These are phyloP conservation scores for Ceratocystis eucalypticola DNA, from an alignment of 2,329 filamentous ascomycete species.

Conservation along the genomic window DNA sequence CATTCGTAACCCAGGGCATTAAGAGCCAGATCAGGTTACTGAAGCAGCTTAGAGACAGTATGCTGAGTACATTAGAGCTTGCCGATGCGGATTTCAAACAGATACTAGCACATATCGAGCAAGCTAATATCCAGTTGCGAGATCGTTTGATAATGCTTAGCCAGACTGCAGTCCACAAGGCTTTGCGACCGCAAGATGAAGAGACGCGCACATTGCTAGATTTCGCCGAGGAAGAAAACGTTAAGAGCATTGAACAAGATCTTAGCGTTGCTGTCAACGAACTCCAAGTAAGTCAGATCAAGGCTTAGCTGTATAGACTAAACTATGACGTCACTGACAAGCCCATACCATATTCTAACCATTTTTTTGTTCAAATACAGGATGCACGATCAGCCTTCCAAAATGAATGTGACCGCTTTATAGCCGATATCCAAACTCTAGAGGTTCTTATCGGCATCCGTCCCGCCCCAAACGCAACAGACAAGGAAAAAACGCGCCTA, in stretches of 20 bases:
- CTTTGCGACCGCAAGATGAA: conserved; percentile 46
- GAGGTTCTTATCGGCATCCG: conserved; percentile 39
- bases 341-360: background rate
- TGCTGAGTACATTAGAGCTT: conserved; percentile 43
- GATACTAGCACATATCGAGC: conserved; percentile 52
- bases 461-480: conserved; percentile 23
- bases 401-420: conserved; percentile 59
- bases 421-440: conserved; percentile 56
- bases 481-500: conserved; percentile 22
- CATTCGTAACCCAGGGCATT: conserved; percentile 53
- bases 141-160: conserved; percentile 53
- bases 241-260: conserved; percentile 50
- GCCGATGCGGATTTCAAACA: conserved; percentile 47
- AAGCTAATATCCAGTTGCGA: conserved; percentile 49
- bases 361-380: conserved; percentile 19
- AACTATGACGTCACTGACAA: background rate
- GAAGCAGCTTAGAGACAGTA: conserved; percentile 35
- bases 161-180: conserved; percentile 48
- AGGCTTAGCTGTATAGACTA: background rate
- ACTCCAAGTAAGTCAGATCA: conserved; percentile 41
- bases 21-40: conserved; percentile 42
- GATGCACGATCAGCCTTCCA: conserved; percentile 59
- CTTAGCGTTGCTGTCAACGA: conserved; percentile 59
- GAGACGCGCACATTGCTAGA: conserved; percentile 53
- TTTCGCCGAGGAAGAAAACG: conserved; percentile 61